Evolutionary conservation across 441 rosid genomes (phyloP).

Genomic region (Erysimum cheiri): DNA sequence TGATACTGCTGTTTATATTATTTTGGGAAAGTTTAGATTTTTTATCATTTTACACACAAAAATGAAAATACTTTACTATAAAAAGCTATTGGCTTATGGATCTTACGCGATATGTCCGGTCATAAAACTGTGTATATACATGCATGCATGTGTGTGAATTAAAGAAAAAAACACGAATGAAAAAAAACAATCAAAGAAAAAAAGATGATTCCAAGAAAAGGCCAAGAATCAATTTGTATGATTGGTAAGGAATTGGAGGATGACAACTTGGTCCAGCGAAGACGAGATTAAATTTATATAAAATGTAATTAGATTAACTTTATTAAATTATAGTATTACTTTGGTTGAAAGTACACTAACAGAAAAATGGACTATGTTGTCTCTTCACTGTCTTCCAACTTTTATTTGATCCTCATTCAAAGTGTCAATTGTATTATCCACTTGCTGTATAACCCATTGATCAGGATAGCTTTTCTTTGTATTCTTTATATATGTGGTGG

Average conservation of each 20-base stretch:
- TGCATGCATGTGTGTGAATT: constrained; percentile 10
- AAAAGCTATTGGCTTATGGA: background rate
- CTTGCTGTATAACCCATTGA: background rate
- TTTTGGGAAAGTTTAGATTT: constrained; percentile 1
- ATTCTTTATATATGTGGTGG: background rate
- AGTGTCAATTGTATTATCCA: constrained; percentile 10
- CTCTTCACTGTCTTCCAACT: constrained; percentile 34
- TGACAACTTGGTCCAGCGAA: constrained; percentile 46
- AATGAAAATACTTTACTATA: background rate
- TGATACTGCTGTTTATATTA: background rate
- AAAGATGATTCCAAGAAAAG: constrained; percentile 39
- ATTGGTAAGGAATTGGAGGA: constrained; percentile 38
- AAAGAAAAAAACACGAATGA: background rate
- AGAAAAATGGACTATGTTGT: constrained; percentile 17
- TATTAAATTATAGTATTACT: background rate
- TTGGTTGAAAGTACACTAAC: constrained; percentile 5
- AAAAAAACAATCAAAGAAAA: background rate
- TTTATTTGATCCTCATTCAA: constrained; percentile 2
- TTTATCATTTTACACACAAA: background rate
- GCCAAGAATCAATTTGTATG: constrained; percentile 27
- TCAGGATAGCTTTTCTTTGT: background rate
- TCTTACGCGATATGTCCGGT: constrained; percentile 15
- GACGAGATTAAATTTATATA: constrained; percentile 22
- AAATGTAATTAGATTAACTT: constrained; percentile 28
- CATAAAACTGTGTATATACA: constrained; percentile 32